phyloP scores from a whole-genome alignment of 345 rosid genomes.

The Dipteronia sinensis region DNA sequence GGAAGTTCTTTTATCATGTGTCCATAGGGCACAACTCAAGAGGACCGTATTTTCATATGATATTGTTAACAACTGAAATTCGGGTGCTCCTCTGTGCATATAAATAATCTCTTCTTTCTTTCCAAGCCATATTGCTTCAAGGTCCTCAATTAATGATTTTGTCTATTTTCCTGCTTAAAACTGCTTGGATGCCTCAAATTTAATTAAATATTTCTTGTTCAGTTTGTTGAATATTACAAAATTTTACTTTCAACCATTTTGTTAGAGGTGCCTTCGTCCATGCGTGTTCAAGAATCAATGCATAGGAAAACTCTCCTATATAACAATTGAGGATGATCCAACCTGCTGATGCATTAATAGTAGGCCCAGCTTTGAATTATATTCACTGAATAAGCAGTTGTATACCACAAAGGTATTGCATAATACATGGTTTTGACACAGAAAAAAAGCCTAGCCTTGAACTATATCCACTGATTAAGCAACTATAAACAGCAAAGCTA shows the following conservation, averaged over 20 bases:
- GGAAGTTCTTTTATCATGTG: not conserved
- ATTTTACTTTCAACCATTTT: too few species aligned
- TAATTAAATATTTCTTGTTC: not conserved
- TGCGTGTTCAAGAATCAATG: not conserved
- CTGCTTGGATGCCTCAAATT: not conserved
- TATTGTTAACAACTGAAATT: not conserved
- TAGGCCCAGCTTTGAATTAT: not conserved
- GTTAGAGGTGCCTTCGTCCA: too few species aligned
- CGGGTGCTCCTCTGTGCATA: slow-evolving; percentile 17
- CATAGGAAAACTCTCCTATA: not conserved
- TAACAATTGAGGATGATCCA: not conserved
- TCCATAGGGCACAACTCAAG: not conserved
- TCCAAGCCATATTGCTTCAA: not conserved
- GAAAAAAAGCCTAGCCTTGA: not conserved
- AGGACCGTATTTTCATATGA: not conserved
- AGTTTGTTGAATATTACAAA: not conserved
- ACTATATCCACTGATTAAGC: not conserved
- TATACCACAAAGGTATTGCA: not conserved
- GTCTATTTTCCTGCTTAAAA: not conserved
- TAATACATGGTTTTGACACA: not conserved
- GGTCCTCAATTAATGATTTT: not conserved
- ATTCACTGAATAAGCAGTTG: not conserved
- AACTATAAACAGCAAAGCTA: not conserved
- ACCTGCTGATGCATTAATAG: not conserved
- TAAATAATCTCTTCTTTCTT: not conserved